phyloP scores from a whole-genome alignment of 169 alveolate genomes.

The Plasmodium blacklocki region DNA sequence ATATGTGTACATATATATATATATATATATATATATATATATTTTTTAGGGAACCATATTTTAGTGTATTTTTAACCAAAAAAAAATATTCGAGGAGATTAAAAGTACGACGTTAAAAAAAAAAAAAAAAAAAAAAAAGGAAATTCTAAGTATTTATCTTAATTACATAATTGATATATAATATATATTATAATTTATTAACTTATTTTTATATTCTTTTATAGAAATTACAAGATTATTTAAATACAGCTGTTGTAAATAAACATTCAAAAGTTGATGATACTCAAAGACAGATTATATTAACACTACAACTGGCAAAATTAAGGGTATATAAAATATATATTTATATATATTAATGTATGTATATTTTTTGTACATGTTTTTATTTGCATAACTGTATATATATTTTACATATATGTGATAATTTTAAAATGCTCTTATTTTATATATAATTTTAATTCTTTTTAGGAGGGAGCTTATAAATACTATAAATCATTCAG shows the following conservation, averaged over 20 bases:
- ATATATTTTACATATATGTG: background rate
- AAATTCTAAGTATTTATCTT: background rate
- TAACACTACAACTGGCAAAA: slow-evolving; percentile 73
- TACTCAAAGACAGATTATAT: slow-evolving; percentile 66
- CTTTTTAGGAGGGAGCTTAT: slow-evolving; percentile 73
- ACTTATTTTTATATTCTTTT: slow-evolving; percentile 6
- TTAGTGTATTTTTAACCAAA: slow-evolving; percentile 69
- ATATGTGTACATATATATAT: background rate
- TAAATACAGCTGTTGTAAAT: slow-evolving; percentile 70
- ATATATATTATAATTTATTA: slow-evolving; percentile 16
- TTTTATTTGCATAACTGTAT: background rate
- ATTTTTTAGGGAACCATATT: slow-evolving; percentile 48
- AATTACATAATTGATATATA: background rate
- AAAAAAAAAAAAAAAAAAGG: slow-evolving; percentile 4
- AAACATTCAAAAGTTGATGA: slow-evolving; percentile 68
- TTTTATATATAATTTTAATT: background rate
- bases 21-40: background rate
- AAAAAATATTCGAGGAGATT: slow-evolving; percentile 38
- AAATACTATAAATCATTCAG: slow-evolving; percentile 66
- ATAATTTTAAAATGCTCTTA: background rate
- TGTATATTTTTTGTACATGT: background rate
- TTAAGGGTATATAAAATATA: slow-evolving; percentile 47
- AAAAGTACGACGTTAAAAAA: slow-evolving; percentile 28
- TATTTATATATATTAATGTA: background rate
- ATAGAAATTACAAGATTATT: slow-evolving; percentile 72